Evolutionary conservation across 805 yeast genomes (phyloP), one percentile per base, ranked within the genome.

Genomic region (Nakazawaea populi): DNA sequence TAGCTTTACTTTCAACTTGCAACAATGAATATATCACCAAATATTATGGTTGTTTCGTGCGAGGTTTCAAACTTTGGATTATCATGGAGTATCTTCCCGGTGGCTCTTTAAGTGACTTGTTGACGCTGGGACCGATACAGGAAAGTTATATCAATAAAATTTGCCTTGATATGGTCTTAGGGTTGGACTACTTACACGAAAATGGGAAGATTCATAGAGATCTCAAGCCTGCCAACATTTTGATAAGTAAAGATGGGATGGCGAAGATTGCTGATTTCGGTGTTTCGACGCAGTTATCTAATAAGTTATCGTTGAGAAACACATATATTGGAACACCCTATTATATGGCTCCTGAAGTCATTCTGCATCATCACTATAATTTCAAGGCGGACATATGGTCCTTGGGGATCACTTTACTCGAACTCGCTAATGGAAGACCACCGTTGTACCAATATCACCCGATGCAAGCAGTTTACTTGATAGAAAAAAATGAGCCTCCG

Each of bases 201-300:
- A 82, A 75, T 54, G 89, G 89, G 8, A 85, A 87, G 59, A 91
- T 92, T 42, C 99, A 92, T 63, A 70, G 98, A 54, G 98, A 92
- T 65, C 87, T 92, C 48, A 92, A 89, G 62, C 92, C 96, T 1
- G 96, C 96, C 0, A 92, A 92, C 64, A 80, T 92, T 28, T 69
- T 92, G 35, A 64, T 91, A 14, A 83, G 89, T 18, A 76, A 76
- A 2, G 67, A 74, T 10, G 91, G 95, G 3, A 83, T 78, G 8
- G 92, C 89, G 11, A 94, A 92, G 60, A 75, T 92, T 46, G 97
- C 97, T 2, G 99, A 92, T 65, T 92, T 92, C 67, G 98, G 98
- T 1, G 97, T 92, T 9, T 96, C 98, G 1, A 88, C 97, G 0
- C 87, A 83, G 58, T 73, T 68, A 4, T 74, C 82, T 2, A 83